Evolutionary conservation across 768 basidiomycete genomes (phyloP), one percentile per base, ranked within the genome.

Genomic region (Pilatotrama ljubarskyi): DNA sequence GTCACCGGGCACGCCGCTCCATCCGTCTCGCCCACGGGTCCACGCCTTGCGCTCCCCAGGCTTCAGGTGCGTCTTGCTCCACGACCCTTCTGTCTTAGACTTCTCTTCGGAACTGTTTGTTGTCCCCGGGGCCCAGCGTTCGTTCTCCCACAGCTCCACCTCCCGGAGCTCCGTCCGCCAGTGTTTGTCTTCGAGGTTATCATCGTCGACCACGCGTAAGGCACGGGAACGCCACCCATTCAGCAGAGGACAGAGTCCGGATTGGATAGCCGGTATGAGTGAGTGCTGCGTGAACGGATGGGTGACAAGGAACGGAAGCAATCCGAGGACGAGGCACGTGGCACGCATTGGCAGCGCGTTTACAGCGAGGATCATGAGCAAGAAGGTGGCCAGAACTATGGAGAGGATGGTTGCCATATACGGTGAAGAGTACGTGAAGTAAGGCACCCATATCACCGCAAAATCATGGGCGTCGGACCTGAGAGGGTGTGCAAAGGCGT

Each of bases 61-160:
- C 53, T 70, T 73, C 43, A 82, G 65, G 53, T 73, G 67, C 10
- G 59, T 29, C 62, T 79, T 80, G 59, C 69, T 70, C 79, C 80
- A 81, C 5, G 70, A 58, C 4, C 54, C 54, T 25, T 70, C 53
- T 32, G 71, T 69, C 13, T 11, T 47, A 0, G 47, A 55, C 0
- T 42, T 66, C 17, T 70, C 70, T 2, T 62, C 70, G 32, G 55
- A 60, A 2, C 52, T 51, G 15, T 51, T 40, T 37, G n/a, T 35
- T 6, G 56, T 2, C 13, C 56, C 56, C 5, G 61, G 59, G 2
- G 42, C 69, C 74, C 81, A 86, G 17, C 91, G 78, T 69, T 93
- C 89, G 72, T 92, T 93, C 76, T 93, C 91, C 77, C 83, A 93
- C 22, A 93, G 69, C 70, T 90, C 88, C 15, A 93, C 88, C 35